phyloP scores from a whole-genome alignment of 805 yeast genomes.

The Barnettozyma sucrosica region DNA sequence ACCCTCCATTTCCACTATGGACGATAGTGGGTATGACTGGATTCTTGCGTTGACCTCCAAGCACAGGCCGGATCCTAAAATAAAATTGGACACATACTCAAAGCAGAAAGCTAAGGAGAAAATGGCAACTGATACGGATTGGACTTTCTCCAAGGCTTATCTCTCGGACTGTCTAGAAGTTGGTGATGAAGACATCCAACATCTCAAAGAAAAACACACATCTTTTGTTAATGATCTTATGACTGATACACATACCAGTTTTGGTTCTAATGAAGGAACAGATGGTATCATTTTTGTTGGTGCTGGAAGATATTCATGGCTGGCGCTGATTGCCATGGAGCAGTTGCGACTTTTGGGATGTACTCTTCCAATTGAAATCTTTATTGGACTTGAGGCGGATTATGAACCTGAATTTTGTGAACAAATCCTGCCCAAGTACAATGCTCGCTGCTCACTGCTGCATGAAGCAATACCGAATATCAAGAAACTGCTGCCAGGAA shows the following conservation, averaged over 20 bases:
- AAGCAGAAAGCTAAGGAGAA: conserved; percentile 1
- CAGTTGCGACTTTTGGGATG: conserved; percentile 57
- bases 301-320: conserved; percentile 74
- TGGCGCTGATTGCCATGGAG: conserved; percentile 58
- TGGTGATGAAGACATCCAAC: not conserved
- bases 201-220: not conserved
- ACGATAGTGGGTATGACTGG: not conserved
- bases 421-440: conserved; percentile 47
- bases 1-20: not conserved
- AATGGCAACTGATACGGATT: conserved; percentile 1
- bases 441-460: conserved; percentile 64
- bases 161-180: conserved; percentile 1
- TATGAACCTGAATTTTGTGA: conserved; percentile 65
- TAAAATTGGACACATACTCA: not conserved
- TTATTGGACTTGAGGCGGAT: conserved; percentile 61
- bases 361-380: conserved; percentile 66
- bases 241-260: not conserved
- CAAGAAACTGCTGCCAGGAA: conserved; percentile 13
- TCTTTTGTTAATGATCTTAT: not conserved
- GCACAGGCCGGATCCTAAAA: not conserved
- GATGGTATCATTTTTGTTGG: conserved; percentile 65
- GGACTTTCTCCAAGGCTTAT: not conserved
- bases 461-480: conserved; percentile 39
- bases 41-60: not conserved
- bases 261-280: not conserved